Base-by-base conservation (phyloP, 345 rosid genomes). In the Microcos paniculata region DNA sequence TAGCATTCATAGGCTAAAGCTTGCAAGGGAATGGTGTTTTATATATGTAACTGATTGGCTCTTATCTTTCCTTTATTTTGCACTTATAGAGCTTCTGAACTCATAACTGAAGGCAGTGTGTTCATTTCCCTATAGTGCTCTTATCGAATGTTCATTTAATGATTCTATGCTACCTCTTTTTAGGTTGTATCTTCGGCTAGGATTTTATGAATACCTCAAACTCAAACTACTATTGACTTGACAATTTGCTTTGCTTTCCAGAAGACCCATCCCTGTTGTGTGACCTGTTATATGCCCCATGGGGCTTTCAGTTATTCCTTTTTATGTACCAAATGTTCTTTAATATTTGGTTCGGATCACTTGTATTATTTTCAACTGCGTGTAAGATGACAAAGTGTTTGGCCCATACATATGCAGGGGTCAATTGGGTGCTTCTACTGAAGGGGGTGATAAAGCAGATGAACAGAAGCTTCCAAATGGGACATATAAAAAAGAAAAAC, bases 361-460 rank as follows among this genome's bases (percentile, higher is more conserved):
- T 30, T 48, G 26, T 6, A 19, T 33, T 35, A 5, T 19, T 62
- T 46, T 35, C 24, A 48, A 48, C n/a, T 48, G 6, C 10, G 8
- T 68, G 40, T 46, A 18, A 68, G 35, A 16, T 67, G 23, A 67
- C 19, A 48, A 43, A 26, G 24, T 8, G 16, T 69, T 23, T 33
- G 18, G 30, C 15, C 15, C 42, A 51, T 53, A 14, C 23, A 42
- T 26, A 13, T 86, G 75, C 89, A 95, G 99, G 90, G 99, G 99
- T 12, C 85, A 87, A 84, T 78, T 95, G 93, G 91, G 88, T 21
- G 79, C 74, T 26, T 70, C 79, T 62, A 13, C 71, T 49, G 83
- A 79, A 79, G 89, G 79, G 52, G 87, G 71, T 43, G 81, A 82
- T 71, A 82, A 77, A 77, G 79, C 53, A 63, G 73, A 66, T 19